Percentiles rank a stretch among this genome's conserved stretches.
These are phyloP conservation scores for Coemansia sp. DNA, from an alignment of 192 early-diverging fungal species.

Conservation along the genomic window DNA sequence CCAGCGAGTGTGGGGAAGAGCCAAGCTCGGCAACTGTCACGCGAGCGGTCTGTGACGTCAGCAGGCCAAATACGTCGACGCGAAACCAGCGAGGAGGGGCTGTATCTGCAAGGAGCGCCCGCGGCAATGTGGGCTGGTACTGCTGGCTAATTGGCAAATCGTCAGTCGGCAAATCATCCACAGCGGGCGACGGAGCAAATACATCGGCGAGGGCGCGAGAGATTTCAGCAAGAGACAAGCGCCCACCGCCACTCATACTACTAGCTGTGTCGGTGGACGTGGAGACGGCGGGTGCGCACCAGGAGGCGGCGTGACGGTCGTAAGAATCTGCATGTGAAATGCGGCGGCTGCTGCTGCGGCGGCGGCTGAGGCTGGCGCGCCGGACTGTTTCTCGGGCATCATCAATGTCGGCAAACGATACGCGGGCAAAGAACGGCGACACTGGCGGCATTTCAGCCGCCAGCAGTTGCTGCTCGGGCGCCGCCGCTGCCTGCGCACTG, in stretches of 20 bases:
- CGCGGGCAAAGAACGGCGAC: constrained; percentile 29
- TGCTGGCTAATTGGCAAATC: background rate
- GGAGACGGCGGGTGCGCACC: background rate
- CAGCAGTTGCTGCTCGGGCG: constrained; percentile 7
- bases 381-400: constrained; percentile 11
- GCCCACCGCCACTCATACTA: background rate
- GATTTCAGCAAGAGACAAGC: constrained; percentile 11
- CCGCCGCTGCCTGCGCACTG: background rate
- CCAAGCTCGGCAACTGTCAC: constrained; percentile 2
- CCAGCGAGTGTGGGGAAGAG: background rate
- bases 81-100: constrained; percentile 13
- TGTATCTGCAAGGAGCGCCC: background rate
- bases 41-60: background rate
- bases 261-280: background rate
- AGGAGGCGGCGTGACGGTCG: background rate
- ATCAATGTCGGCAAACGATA: constrained; percentile 11
- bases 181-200: background rate
- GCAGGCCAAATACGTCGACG: constrained; percentile 14
- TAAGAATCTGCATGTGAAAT: background rate
- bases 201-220: background rate
- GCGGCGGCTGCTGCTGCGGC: constrained; percentile 3
- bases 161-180: too few relatives aligned
- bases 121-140: background rate
- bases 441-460: constrained; percentile 37
- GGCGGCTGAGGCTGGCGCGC: constrained; percentile 12